Percentiles rank a stretch among this genome's conserved stretches.
Evolutionary conservation across 805 yeast species (phyloP).

Genomic region (Kockiozyma suomiensis): DNA sequence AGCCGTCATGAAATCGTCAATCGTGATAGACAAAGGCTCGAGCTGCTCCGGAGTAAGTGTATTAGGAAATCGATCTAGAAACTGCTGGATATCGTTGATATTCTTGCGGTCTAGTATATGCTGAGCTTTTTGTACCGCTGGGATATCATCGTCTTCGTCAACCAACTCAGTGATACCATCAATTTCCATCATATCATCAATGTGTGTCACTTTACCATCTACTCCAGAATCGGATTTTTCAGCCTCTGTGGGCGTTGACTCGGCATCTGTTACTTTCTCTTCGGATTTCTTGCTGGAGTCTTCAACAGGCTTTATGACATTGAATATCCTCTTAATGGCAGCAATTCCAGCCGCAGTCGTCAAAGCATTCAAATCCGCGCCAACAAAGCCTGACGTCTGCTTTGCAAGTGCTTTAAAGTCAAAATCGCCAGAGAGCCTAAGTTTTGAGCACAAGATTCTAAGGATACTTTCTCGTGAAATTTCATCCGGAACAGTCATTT

Average conservation of each 20-base stretch:
- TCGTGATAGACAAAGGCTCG: constrained; percentile 71
- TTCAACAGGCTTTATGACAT: constrained; percentile 48
- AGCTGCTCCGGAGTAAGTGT: constrained; percentile 78
- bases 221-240: background rate
- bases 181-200: constrained; percentile 42
- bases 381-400: constrained; percentile 95
- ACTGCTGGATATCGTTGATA: constrained; percentile 65
- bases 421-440: constrained; percentile 68
- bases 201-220: background rate
- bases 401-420: constrained; percentile 78
- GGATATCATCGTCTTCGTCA: constrained; percentile 42
- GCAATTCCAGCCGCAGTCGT: constrained; percentile 92
- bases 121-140: constrained; percentile 23
- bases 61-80: constrained; percentile 72
- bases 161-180: constrained; percentile 38
- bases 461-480: constrained; percentile 74
- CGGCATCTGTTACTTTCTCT: constrained; percentile 13
- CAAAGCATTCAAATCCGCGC: constrained; percentile 93
- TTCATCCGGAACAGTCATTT: constrained; percentile 93
- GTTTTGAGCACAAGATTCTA: constrained; percentile 48
- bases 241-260: constrained; percentile 9
- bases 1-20: constrained; percentile 80
- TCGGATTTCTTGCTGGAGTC: constrained; percentile 33
- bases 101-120: constrained; percentile 18
- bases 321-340: constrained; percentile 90